Evolutionary conservation across 306 rosid genomes (phyloP).

Genomic region (Vigna trinervia): DNA sequence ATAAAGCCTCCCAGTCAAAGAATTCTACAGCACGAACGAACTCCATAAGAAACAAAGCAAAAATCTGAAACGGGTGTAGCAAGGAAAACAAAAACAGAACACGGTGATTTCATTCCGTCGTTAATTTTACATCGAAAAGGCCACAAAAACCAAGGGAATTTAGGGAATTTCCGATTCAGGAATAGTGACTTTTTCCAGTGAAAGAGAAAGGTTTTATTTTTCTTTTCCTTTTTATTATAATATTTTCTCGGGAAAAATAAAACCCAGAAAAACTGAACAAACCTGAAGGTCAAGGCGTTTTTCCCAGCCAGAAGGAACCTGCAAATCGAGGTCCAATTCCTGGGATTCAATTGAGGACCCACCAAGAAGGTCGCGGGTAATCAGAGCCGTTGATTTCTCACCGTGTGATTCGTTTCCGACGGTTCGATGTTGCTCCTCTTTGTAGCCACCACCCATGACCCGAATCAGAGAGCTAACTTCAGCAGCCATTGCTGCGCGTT

Average conservation of each 20-base stretch:
- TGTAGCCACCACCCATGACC: slow-evolving; percentile 60
- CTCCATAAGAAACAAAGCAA: background rate
- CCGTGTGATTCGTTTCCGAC: slow-evolving; percentile 64
- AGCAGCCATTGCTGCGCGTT: slow-evolving; percentile 70
- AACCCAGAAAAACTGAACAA: slow-evolving; percentile 30
- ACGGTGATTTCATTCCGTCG: background rate
- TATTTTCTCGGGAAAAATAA: slow-evolving; percentile 44
- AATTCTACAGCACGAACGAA: background rate
- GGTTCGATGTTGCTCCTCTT: slow-evolving; percentile 77
- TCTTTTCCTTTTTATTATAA: background rate
- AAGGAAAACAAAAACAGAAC: background rate
- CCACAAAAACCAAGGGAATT: background rate
- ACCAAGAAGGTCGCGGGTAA: slow-evolving; percentile 86
- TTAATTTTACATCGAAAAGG: background rate
- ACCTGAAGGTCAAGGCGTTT: slow-evolving; percentile 96
- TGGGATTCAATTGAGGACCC: slow-evolving; percentile 73
- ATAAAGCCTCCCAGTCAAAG: background rate
- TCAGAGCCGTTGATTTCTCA: slow-evolving; percentile 78
- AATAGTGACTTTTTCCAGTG: background rate
- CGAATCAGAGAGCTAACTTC: slow-evolving; percentile 82
- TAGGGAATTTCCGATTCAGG: slow-evolving; percentile 2
- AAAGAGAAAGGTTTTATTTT: background rate
- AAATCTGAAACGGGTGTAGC: background rate
- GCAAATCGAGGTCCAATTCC: slow-evolving; percentile 95
- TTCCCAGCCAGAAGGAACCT: slow-evolving; percentile 95